Evolutionary conservation across 129 eudicot species (phyloP), one percentile per base, ranked within the genome.

Genomic region (Arctium minus): DNA sequence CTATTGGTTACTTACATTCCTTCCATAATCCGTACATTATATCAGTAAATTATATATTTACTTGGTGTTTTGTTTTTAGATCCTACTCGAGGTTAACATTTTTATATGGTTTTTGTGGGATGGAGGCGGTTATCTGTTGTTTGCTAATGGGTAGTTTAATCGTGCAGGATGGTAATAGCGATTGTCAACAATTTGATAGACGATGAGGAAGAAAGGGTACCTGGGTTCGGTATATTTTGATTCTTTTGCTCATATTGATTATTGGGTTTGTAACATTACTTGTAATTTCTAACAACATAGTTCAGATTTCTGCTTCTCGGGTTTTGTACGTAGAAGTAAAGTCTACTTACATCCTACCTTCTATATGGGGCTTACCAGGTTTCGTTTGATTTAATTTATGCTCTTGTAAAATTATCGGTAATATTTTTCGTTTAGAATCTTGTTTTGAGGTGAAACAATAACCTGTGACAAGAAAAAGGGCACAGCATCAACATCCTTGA

Each of bases 81-180:
- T 53, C 65, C 22, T 53, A 12, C 22, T 53, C 6, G 18, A 17
- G 15, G 22, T 53, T 53, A 13, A 53, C 65, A 53, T 53, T 15
- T 29, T 39, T 73, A 4, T 44, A 53, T 1, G 22, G 65, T 53
- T 53, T 53, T 12, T 13, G 22, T 53, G 65, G 65, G 22, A 12
- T 17, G 6, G 65, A 53, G 65, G 65, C 65, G 13, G 4, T 44
- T 44, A 44, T 44, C 10, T 44, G 50, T 44, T 8, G 50, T 22
- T 62, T 74, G 35, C 73, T 75, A 68, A 76, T 4, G 31, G 1
- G 5, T 79, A 60, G 32, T 31, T 32, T 80, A 33, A 83, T 62
- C 17, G 31, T 85, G 86, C 86, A 88, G 91, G 91, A 67, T 88
- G 84, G 91, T 88, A 65, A 72, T 88, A 70, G 33, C 83, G 38